Evolutionary conservation across 306 rosid species (phyloP).

Genomic region (Sphenostylis stenocarpa): DNA sequence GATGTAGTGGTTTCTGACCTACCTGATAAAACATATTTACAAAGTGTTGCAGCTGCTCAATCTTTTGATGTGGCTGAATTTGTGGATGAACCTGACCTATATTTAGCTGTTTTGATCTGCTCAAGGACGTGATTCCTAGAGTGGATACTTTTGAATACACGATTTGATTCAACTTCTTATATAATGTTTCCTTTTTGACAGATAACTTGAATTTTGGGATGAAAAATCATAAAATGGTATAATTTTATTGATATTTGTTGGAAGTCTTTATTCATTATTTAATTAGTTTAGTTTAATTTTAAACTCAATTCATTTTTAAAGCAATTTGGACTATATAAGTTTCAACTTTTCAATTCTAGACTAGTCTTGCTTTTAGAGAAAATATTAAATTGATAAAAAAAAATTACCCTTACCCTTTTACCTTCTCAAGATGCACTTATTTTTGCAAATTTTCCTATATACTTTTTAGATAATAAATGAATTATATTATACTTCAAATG

Average conservation of each 20-base stretch:
- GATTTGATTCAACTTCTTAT: conserved; percentile 12
- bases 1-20: conserved; percentile 65
- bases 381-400: too few species aligned
- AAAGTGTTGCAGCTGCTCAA: conserved; percentile 61
- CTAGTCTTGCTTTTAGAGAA: too few species aligned
- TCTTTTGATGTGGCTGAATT: conserved; percentile 63
- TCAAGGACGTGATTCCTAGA: conserved; percentile 34
- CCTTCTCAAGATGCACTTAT: too few species aligned
- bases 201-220: conserved; percentile 11
- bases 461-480: too few species aligned
- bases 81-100: conserved; percentile 64
- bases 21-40: conserved; percentile 61
- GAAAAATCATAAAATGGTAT: neutral
- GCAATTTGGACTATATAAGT: too few species aligned
- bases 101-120: conserved; percentile 67
- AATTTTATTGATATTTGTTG: conserved; percentile 7
- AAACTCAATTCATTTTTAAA: too few species aligned
- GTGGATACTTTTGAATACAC: neutral
- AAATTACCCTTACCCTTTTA: too few species aligned
- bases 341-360: too few species aligned
- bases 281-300: too few species aligned
- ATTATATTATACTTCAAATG: too few species aligned
- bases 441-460: too few species aligned
- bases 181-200: conserved; percentile 7
- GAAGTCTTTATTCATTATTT: too few species aligned